Percentiles rank a stretch among this genome's conserved stretches.
These are phyloP conservation scores for Alternaria longipes DNA, from an alignment of 2,329 filamentous ascomycete genomes.

Conservation along the genomic window DNA sequence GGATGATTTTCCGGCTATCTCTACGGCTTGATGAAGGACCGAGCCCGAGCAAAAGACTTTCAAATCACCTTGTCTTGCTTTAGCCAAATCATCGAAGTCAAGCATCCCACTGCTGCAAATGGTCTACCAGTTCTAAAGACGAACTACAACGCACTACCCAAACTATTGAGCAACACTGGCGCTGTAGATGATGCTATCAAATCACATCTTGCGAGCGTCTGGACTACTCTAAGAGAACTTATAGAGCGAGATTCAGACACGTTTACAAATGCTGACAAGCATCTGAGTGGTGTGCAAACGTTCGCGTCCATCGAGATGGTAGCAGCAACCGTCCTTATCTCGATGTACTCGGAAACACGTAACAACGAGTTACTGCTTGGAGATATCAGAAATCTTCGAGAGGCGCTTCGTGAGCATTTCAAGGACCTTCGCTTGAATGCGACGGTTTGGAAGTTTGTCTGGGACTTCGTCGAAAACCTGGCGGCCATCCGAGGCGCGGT, in stretches of 20 bases:
- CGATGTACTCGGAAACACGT: slow-evolving; percentile 38
- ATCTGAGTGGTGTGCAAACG: slow-evolving; percentile 38
- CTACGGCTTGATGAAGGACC: slow-evolving; percentile 42
- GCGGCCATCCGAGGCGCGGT: slow-evolving; percentile 37
- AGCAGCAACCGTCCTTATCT: slow-evolving; percentile 46
- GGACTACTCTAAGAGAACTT: slow-evolving; percentile 42
- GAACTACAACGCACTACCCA: slow-evolving; percentile 27
- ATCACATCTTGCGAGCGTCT: slow-evolving; percentile 46
- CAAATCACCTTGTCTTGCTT: slow-evolving; percentile 48
- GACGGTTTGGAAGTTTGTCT: slow-evolving; percentile 40
- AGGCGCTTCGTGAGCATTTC: slow-evolving; percentile 38
- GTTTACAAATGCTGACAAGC: slow-evolving; percentile 42
- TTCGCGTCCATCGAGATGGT: slow-evolving; percentile 52
- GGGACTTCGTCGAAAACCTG: slow-evolving; percentile 44
- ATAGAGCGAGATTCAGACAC: slow-evolving; percentile 35
- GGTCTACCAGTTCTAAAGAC: slow-evolving; percentile 40
- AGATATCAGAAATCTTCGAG: slow-evolving; percentile 41
- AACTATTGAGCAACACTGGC: slow-evolving; percentile 38
- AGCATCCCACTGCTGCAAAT: slow-evolving; percentile 34
- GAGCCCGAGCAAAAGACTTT: slow-evolving; percentile 44
- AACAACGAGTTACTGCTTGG: slow-evolving; percentile 40
- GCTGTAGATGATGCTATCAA: slow-evolving; percentile 41
- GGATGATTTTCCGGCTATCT: slow-evolving; percentile 54
- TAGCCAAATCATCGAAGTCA: slow-evolving; percentile 50
- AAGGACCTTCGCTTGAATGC: slow-evolving; percentile 41